Conservation (phyloP, 257 asterid genomes). For the Datura wrightii region DNA sequence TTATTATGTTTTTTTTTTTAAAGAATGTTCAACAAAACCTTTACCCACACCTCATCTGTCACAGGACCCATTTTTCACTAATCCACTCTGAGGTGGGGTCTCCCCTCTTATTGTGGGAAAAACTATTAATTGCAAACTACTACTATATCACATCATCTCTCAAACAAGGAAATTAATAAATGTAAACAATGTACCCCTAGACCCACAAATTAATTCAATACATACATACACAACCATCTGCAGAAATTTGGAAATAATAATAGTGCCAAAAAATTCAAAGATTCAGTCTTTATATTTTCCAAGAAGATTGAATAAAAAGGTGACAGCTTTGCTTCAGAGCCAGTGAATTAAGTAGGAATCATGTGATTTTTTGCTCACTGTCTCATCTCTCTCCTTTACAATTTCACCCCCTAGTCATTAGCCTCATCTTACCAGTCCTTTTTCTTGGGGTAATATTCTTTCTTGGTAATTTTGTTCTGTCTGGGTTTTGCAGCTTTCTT, state of each 20-base stretch:
- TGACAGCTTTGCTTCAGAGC: conserved; percentile 33
- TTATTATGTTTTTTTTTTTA: too few species aligned
- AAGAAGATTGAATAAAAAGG: conserved; percentile 27
- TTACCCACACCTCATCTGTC: conserved; percentile 16
- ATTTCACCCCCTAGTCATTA: conserved; percentile 45
- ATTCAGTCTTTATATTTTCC: conserved; percentile 6
- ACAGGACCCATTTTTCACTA: not conserved
- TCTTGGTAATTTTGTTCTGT: conserved; percentile 32
- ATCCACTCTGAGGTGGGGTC: not conserved
- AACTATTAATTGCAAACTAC: conserved; percentile 26
- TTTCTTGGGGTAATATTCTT: not conserved
- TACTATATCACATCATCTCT: not conserved
- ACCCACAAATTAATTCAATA: not conserved
- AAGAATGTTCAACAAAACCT: not conserved
- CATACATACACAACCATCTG: not conserved
- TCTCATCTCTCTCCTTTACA: conserved; percentile 28
- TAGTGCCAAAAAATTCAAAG: not conserved
- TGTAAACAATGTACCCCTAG: not conserved
- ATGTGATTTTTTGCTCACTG: conserved; percentile 52
- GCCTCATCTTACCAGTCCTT: not conserved
- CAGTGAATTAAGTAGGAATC: conserved; percentile 53
- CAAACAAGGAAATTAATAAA: conserved; percentile 22
- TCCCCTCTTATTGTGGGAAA: not conserved
- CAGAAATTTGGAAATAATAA: not conserved
- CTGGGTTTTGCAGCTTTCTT: conserved; percentile 25